Evolutionary conservation across 768 basidiomycete genomes (phyloP), one percentile per base, ranked within the genome.

Genomic region (Russula lepida): DNA sequence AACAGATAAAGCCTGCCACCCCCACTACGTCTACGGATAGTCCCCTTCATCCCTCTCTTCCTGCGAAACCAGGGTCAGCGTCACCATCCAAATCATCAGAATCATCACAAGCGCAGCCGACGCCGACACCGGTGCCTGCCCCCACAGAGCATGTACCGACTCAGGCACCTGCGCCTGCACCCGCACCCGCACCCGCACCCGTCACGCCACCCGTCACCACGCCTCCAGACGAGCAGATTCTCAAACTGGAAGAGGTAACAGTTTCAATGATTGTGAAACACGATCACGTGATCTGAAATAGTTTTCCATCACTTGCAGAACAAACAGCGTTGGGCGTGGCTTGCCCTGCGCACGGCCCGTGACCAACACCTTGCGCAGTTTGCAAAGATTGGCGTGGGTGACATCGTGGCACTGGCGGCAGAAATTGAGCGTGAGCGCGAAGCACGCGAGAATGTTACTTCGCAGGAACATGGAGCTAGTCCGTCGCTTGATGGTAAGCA

Each of bases 301-400:
- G 23, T 53, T 32, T 8, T 35, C 66, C 48, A 60, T 21, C 46
- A 2, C 27, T 17, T 47, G 15, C 68, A 92, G 91, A 85, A 83
- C 72, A 89, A 90, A 67, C 81, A 85, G 63, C 81, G 87, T 3
- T 83, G 84, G 78, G 76, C 88, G 6, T 94, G 92, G 91, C 78
- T 92, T 19, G 87, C 86, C 8, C 78, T 93, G 60, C 86, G 91
- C 21, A 80, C 82, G 44, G 83, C 88, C 56, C 85, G 90, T 39
- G 84, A 89, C 65, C 79, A 80, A 60, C 75, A 92, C 71, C 70
- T 92, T 43, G 82, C 85, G 63, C 84, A 89, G 66, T 92, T 93
- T 65, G 81, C 84, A n/a, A 86, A 83, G 74, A 91, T 92, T 62
- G 89, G 88, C 19, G 84, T 83, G 6, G 89, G 88, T 8, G 89